phyloP scores from a whole-genome alignment of 805 yeast species.

The Starmerella ratchasimensis region DNA sequence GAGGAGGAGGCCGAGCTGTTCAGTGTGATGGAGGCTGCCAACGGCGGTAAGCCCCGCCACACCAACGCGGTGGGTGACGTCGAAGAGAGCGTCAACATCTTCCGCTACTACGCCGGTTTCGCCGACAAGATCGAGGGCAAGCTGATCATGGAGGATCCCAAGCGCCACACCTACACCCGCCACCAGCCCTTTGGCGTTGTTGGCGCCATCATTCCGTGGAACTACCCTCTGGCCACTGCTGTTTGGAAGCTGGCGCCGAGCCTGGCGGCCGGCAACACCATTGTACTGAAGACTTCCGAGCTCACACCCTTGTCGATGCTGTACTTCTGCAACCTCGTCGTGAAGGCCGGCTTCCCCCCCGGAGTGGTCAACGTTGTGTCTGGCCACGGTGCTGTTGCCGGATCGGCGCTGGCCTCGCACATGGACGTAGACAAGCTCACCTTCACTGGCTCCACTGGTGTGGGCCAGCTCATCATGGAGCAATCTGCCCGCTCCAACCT shows the following conservation, averaged over 20 bases:
- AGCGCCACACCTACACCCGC: slow-evolving; percentile 64
- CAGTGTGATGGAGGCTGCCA: slow-evolving; percentile 72
- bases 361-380: slow-evolving; percentile 82
- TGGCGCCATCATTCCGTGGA: slow-evolving; percentile 95
- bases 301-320: slow-evolving; percentile 83
- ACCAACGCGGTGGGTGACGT: slow-evolving; percentile 61
- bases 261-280: slow-evolving; percentile 76
- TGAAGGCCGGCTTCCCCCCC: slow-evolving; percentile 79
- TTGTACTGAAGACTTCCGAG: slow-evolving; percentile 83
- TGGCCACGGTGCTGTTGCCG: slow-evolving; percentile 77
- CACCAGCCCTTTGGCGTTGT: slow-evolving; percentile 91
- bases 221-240: slow-evolving; percentile 87
- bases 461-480: slow-evolving; percentile 73
- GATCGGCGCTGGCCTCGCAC: slow-evolving; percentile 66
- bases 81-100: slow-evolving; percentile 48
- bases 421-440: slow-evolving; percentile 78
- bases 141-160: slow-evolving; percentile 56
- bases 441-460: slow-evolving; percentile 88
- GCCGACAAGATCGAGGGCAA: slow-evolving; percentile 78
- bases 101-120: slow-evolving; percentile 81
- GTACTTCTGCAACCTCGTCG: slow-evolving; percentile 51
- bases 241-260: slow-evolving; percentile 94
- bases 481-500: slow-evolving; percentile 67
- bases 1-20: slow-evolving; percentile 59
- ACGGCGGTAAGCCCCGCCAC: slow-evolving; percentile 68